Conservation (phyloP, 1,284 basidiomycete species). For the Cryptococcus sp. region DNA sequence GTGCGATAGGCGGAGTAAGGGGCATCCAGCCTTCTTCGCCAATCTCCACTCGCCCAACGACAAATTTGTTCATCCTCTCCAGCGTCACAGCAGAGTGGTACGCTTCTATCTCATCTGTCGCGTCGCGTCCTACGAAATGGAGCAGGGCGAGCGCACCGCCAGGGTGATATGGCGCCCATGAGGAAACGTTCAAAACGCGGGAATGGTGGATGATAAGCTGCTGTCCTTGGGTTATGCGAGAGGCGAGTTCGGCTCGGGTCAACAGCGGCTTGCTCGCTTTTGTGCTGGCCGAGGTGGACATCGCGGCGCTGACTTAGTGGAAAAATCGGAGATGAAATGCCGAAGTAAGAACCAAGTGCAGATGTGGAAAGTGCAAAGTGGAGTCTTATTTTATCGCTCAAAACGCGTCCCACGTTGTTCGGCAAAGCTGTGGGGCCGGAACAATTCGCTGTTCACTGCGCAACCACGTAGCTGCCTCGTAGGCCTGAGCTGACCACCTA, state of each 20-base stretch:
- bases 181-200: slow-evolving; percentile 74
- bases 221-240: slow-evolving; percentile 70
- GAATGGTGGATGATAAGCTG: slow-evolving; percentile 76
- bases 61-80: slow-evolving; percentile 68
- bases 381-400: no score
- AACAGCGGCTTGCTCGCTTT: slow-evolving; percentile 6
- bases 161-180: slow-evolving; percentile 85
- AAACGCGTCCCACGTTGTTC: no score
- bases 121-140: slow-evolving; percentile 95
- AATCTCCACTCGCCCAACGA: slow-evolving; percentile 69
- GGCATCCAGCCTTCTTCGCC: slow-evolving; percentile 65
- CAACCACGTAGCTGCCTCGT: no score
- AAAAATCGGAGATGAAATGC: no score
- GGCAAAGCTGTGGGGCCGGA: no score
- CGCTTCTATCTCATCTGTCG: slow-evolving; percentile 89
- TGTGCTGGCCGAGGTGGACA: no score
- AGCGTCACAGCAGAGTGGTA: slow-evolving; percentile 76
- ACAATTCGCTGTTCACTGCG: no score
- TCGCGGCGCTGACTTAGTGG: no score
- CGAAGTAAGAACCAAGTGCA: no score
- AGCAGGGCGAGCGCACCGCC: slow-evolving; percentile 87
- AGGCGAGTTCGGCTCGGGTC: slow-evolving; percentile 38
- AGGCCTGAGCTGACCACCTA: no score
- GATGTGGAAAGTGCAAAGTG: no score
- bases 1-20: slow-evolving; percentile 83